Evolutionary conservation across 805 yeast species (phyloP).

Genomic region (Kuraishia piskuri): DNA sequence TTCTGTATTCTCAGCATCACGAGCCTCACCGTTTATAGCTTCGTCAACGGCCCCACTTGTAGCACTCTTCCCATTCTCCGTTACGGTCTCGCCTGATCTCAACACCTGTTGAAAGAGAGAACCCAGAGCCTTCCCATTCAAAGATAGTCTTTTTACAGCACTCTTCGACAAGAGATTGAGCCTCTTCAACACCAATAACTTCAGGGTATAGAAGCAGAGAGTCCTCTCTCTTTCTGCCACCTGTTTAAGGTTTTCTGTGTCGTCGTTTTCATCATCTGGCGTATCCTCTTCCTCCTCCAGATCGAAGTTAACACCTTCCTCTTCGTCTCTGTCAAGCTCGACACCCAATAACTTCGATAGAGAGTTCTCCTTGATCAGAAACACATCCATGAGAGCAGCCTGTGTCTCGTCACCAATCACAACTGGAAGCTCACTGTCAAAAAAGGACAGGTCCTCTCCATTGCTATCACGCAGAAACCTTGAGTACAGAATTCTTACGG

Average conservation of each 20-base stretch:
- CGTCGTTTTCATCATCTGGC: conserved; percentile 6
- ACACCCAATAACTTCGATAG: conserved; percentile 27
- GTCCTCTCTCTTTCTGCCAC: conserved; percentile 8
- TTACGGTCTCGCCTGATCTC: not conserved
- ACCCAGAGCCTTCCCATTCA: conserved; percentile 17
- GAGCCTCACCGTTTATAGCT: not conserved
- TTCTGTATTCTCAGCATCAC: too few relatives aligned
- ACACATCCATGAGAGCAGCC: conserved; percentile 28
- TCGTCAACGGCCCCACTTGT: not conserved
- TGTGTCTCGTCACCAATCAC: conserved; percentile 22
- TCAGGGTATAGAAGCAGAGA: conserved; percentile 16
- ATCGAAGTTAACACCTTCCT: conserved; percentile 30
- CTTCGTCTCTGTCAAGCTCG: conserved; percentile 40
- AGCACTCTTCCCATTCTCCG: not conserved
- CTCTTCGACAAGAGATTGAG: conserved; percentile 9
- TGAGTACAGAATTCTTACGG: not conserved
- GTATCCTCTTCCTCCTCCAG: conserved; percentile 5
- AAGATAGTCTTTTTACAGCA: conserved; percentile 12
- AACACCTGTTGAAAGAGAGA: conserved; percentile 6
- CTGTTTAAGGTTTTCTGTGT: not conserved
- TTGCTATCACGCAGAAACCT: not conserved
- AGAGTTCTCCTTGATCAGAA: conserved; percentile 39
- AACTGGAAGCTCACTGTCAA: conserved; percentile 17
- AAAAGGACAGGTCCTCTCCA: conserved; percentile 24
- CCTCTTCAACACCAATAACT: conserved; percentile 13